Evolutionary conservation across 805 yeast species (phyloP).

Genomic region (Wickerhamia fluorescens): DNA sequence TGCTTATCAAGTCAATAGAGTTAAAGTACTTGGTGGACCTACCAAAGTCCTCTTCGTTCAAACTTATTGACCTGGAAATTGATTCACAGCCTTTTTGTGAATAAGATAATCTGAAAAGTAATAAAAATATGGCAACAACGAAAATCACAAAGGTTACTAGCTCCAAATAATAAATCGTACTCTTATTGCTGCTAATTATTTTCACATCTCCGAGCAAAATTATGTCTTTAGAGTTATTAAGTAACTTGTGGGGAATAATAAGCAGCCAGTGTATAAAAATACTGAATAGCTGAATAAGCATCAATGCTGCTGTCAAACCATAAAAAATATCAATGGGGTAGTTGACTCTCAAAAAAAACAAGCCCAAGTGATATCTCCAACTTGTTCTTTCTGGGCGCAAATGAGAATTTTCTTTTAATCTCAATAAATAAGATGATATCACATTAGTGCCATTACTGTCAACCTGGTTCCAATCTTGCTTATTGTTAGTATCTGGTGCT

Average conservation of each 20-base stretch:
- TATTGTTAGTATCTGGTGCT: too few species aligned
- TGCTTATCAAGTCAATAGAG: conserved; percentile 18
- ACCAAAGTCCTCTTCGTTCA: conserved; percentile 3
- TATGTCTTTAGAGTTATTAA: conserved; percentile 6
- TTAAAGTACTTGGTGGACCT: conserved; percentile 18
- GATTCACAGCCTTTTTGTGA: conserved; percentile 4
- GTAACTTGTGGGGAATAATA: conserved; percentile 12
- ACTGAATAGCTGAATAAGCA: conserved; percentile 10
- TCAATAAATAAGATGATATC: conserved; percentile 18
- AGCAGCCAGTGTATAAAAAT: conserved; percentile 15
- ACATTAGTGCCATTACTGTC: conserved; percentile 16
- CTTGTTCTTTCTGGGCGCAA: conserved; percentile 13
- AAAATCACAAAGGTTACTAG: conserved; percentile 45
- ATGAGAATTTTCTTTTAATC: conserved; percentile 7
- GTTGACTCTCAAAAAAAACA: conserved; percentile 24
- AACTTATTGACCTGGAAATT: neutral
- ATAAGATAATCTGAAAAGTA: conserved; percentile 27
- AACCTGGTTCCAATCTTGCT: conserved; percentile 1
- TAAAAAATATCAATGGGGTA: conserved; percentile 27
- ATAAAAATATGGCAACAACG: conserved; percentile 41
- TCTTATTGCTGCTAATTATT: conserved; percentile 27
- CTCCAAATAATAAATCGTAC: conserved; percentile 49
- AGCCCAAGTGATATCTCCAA: conserved; percentile 24
- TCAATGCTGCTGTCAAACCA: conserved; percentile 14
- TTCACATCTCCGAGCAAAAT: conserved; percentile 4